phyloP scores from a whole-genome alignment of 108 stramenopile genomes.

The Nitzschia putrida region DNA sequence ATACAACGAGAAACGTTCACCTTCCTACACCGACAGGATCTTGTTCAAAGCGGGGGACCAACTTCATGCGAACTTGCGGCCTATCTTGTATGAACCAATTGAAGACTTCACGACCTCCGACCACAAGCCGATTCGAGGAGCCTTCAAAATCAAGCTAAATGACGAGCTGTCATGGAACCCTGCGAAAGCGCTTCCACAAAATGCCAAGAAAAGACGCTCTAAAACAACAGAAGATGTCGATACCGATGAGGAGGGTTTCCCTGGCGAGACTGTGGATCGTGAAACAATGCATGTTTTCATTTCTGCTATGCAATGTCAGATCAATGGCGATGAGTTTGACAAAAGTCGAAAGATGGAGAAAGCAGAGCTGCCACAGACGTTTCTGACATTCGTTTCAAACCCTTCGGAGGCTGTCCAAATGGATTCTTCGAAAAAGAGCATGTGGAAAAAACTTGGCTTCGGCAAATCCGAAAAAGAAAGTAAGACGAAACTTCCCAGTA shows the following conservation, averaged over 20 bases:
- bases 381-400: constrained; percentile 38
- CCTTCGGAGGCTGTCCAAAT: constrained; percentile 30
- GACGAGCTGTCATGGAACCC: constrained; percentile 26
- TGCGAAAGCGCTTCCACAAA: constrained; percentile 1
- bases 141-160: constrained; percentile 45
- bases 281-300: constrained; percentile 47
- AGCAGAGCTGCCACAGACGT: constrained; percentile 37
- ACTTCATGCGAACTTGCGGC: constrained; percentile 39
- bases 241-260: neutral
- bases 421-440: constrained; percentile 13
- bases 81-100: constrained; percentile 62
- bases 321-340: constrained; percentile 25
- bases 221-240: neutral
- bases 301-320: constrained; percentile 24
- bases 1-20: constrained; percentile 72
- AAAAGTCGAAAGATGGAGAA: constrained; percentile 26
- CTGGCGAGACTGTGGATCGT: constrained; percentile 9
- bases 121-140: constrained; percentile 85
- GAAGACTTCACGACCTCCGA: constrained; percentile 61
- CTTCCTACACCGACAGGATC: constrained; percentile 84
- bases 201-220: neutral
- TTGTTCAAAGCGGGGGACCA: constrained; percentile 69
- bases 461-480: neutral
- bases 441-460: constrained; percentile 13
- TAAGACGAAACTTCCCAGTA: neutral